A percentile compares a stretch with the other conserved stretches of the same genome.
These are phyloP conservation scores for Patellaria atrata DNA, from an alignment of 495 filamentous ascomycete species.

Conservation along the genomic window DNA sequence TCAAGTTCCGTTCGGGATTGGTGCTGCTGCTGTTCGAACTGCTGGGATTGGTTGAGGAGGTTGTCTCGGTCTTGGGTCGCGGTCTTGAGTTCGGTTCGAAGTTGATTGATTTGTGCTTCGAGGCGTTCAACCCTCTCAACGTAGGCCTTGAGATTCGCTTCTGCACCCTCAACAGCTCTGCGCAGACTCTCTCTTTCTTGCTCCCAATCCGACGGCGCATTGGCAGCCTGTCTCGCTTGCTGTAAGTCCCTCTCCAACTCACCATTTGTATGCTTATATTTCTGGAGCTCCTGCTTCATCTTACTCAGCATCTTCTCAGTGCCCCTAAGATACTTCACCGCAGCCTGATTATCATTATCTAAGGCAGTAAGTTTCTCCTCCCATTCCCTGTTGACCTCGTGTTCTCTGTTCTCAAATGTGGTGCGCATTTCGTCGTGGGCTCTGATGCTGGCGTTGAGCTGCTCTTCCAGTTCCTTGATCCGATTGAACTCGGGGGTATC, in stretches of 20 bases:
- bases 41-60: constrained; percentile 42
- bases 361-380: constrained; percentile 84
- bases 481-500: constrained; percentile 67
- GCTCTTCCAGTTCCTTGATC: constrained; percentile 79
- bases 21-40: constrained; percentile 11
- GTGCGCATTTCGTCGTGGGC: constrained; percentile 73
- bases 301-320: constrained; percentile 98
- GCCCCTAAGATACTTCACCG: constrained; percentile 97
- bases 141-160: constrained; percentile 50
- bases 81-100: constrained; percentile 51
- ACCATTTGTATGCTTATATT: constrained; percentile 76
- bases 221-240: constrained; percentile 31
- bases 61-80: constrained; percentile 54
- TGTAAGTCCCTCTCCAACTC: constrained; percentile 62
- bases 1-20: constrained; percentile 54
- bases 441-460: constrained; percentile 61
- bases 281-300: constrained; percentile 89
- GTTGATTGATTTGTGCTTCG: constrained; percentile 51
- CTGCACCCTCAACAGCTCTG: constrained; percentile 48
- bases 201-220: constrained; percentile 52
- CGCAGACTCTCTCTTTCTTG: constrained; percentile 54
- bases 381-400: constrained; percentile 73
- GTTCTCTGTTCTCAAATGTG: constrained; percentile 57
- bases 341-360: constrained; percentile 95
- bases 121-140: constrained; percentile 37